Evolutionary conservation across 768 basidiomycete species (phyloP).

Genomic region (Tricholoma sp.): DNA sequence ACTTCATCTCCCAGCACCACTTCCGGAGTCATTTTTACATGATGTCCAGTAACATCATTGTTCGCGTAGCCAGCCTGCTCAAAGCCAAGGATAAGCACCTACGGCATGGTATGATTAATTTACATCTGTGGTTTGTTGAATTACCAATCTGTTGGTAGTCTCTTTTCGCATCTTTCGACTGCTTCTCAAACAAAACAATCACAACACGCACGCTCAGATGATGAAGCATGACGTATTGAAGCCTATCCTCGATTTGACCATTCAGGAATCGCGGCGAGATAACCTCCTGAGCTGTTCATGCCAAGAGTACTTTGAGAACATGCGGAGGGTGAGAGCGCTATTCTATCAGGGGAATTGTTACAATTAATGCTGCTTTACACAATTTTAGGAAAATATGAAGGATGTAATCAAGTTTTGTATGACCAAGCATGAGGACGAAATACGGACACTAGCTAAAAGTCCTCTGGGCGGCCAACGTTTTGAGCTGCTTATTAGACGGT

Average conservation of each 20-base stretch:
- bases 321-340: constrained; percentile 64
- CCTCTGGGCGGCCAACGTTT: constrained; percentile 65
- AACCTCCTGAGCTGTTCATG: constrained; percentile 93
- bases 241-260: constrained; percentile 79
- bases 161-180: constrained; percentile 90
- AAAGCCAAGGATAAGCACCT: constrained; percentile 87
- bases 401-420: constrained; percentile 81
- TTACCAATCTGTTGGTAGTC: constrained; percentile 41
- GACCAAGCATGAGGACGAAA: constrained; percentile 61
- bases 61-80: constrained; percentile 71
- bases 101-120: constrained; percentile 67
- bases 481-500: constrained; percentile 65
- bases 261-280: constrained; percentile 79
- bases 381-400: constrained; percentile 76
- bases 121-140: not conserved
- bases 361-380: not conserved
- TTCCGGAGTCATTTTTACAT: constrained; percentile 91
- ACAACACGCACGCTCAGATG: constrained; percentile 66
- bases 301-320: constrained; percentile 91
- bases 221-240: constrained; percentile 81
- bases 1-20: constrained; percentile 82
- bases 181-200: constrained; percentile 77
- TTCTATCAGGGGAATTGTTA: not conserved
- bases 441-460: constrained; percentile 59
- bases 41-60: constrained; percentile 72